Evolutionary conservation across 495 filamentous ascomycete genomes (phyloP), one percentile per base, ranked within the genome.

Genomic region (Penicillium taxi): DNA sequence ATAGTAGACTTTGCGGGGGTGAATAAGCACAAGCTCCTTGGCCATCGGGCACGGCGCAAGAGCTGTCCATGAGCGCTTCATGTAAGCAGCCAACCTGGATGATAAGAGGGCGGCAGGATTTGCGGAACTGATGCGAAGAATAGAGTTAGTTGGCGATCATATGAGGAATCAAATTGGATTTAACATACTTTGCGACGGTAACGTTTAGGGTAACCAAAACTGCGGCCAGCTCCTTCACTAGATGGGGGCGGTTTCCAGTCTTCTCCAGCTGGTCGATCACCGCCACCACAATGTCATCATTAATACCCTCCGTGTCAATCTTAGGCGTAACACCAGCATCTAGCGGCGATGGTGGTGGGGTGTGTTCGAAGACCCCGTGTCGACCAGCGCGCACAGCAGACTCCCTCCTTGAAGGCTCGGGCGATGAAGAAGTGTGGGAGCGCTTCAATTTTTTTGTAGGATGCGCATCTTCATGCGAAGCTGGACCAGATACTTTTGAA

Each of bases 41-140:
- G 81, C 84, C 30, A 96, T 57, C 4, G 94, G 88, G 58, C 91
- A 96, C 3, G 84, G 86, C 26, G 84, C 66, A 14, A 81, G 62
- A 14, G 84, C 78, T 2, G 80, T 81, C 88, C 88, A 95, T 16
- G 83, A 61, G 41, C 91, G 84, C 67, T 89, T 88, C 47, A 95
- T 73, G 68, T 94, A 98, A 30, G 80, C 72, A 16, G 86, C 79
- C 35, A 98, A 68, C 44, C 91, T 82, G 21, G 93, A 96, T 4
- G 90, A 94, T 44, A 98, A 84, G 48, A 98, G 84, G 32, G 91
- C 90, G 50, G 82, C 81, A 17, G 89, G 91, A 58, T 98, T 98
- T 16, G 90, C 87, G 35, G 91, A 96, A 59, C 91, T 98, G 57
- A 11, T 20, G n/a, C n/a, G n/a, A n/a, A n/a, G 17, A 4, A 34